A percentile compares a stretch with the other conserved stretches of the same genome.
Conservation (phyloP, 1,139 yeast species). For the Kodamaea suecica region DNA sequence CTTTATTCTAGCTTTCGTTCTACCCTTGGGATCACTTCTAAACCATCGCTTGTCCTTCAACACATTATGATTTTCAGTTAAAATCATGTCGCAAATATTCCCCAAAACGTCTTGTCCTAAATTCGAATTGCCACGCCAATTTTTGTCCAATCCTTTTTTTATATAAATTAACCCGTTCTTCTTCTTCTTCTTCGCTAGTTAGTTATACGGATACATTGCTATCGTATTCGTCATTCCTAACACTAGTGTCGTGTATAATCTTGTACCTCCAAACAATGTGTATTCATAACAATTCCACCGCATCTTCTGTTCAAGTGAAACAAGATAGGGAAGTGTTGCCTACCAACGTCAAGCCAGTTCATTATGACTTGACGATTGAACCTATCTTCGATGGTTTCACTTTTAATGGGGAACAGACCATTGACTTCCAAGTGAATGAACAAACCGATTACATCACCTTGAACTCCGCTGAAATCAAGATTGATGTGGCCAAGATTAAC, state of each 20-base stretch:
- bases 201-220: too few relatives aligned
- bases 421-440: constrained; percentile 63
- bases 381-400: constrained; percentile 72
- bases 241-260: neutral
- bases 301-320: constrained; percentile 17
- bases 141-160: neutral
- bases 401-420: constrained; percentile 62
- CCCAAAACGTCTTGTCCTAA: neutral
- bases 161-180: too few relatives aligned
- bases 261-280: constrained; percentile 8
- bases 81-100: too few relatives aligned
- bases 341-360: constrained; percentile 65
- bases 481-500: constrained; percentile 49
- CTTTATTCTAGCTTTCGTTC: too few relatives aligned
- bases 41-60: too few relatives aligned
- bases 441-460: constrained; percentile 49
- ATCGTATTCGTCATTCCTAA: neutral
- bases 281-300: constrained; percentile 7
- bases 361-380: constrained; percentile 68
- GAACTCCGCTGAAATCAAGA: constrained; percentile 64
- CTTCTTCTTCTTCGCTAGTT: too few relatives aligned
- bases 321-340: constrained; percentile 67
- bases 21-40: too few relatives aligned
- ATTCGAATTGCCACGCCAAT: too few relatives aligned
- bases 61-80: too few relatives aligned